Base-by-base conservation (phyloP, 192 early-diverging fungal genomes). In the Pilaira anomala region DNA sequence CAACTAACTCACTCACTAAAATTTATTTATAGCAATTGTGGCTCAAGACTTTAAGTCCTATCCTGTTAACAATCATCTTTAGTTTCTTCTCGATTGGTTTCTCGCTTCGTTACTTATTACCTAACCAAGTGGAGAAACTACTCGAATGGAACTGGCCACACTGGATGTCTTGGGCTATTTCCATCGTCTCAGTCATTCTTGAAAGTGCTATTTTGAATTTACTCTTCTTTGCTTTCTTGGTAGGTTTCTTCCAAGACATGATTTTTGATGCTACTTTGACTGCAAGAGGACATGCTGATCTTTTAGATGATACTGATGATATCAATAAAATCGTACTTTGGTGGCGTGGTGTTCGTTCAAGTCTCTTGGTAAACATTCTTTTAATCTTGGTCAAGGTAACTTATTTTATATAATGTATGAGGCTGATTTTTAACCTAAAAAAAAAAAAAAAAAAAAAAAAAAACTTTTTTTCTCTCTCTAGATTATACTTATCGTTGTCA, bases 131-230 rank as follows among this genome's bases (percentile, higher is more conserved):
- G 5, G 68, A 82, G 55, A 83, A 69, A n/a, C 62, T 87, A 13
- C 73, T 78, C 13, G 36, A 39, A 2, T 72, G 39, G 16, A 71
- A 78, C 1, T 77, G 80, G 25, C 83, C 82, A 13, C 70, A 59
- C 0, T 82, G 84, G 67, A 69, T 85, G 12, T 73, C 82, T 22
- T 86, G 85, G 83, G 69, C 78, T 5, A 70, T 83, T 0, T 66
- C 74, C 12, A 60, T 85, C 19, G 79, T 87, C 12, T 75, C 85
- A 45, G 74, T 79, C 3, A 19, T 87, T 6, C 46, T 87, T 1
- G 80, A 87, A 33, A 68, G 71, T 6, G 76, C 58, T 19, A 56
- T 83, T 14, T 40, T 81, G 24, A 68, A 69, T 29, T 55, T 87
- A 24, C 56, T 86, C n/a, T 76, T 83, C 63, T 81, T 80, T 53